Percentiles rank a stretch among this genome's conserved stretches.
Evolutionary conservation across 192 early-diverging fungal genomes (phyloP).

Genomic region (Rhizoclosmatium sp.): DNA sequence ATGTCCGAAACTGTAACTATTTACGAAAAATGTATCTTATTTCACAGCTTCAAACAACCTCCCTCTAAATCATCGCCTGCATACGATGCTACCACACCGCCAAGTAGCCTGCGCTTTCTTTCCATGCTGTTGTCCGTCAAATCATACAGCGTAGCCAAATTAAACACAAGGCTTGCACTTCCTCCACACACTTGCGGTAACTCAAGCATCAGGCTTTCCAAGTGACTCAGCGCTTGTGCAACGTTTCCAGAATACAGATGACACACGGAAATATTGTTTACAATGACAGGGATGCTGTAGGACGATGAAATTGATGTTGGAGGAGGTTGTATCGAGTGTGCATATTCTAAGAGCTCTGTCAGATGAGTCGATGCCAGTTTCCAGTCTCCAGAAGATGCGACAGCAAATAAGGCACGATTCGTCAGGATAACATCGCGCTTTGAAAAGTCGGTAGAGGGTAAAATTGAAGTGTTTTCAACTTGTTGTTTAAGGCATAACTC

Average conservation of each 20-base stretch:
- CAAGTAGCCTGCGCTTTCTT: constrained; percentile 49
- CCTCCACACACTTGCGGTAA: constrained; percentile 37
- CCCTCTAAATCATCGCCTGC: constrained; percentile 55
- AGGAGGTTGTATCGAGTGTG: neutral
- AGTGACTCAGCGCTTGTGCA: constrained; percentile 43
- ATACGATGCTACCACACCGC: constrained; percentile 40
- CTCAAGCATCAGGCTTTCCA: constrained; percentile 49
- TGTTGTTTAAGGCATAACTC: neutral
- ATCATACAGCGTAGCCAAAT: constrained; percentile 57
- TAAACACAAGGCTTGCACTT: constrained; percentile 47
- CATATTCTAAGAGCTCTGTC: constrained; percentile 39
- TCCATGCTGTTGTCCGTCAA: constrained; percentile 48
- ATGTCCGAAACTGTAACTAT: neutral
- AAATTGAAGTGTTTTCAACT: neutral
- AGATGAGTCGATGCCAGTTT: constrained; percentile 29
- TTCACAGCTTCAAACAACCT: constrained; percentile 45
- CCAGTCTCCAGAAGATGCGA: constrained; percentile 39
- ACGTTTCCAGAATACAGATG: constrained; percentile 58
- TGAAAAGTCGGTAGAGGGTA: constrained; percentile 5
- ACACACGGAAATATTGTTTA: constrained; percentile 57
- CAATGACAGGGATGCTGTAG: neutral
- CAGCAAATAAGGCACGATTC: constrained; percentile 42
- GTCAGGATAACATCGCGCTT: constrained; percentile 34
- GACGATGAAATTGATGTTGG: neutral
- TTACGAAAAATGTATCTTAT: neutral